A percentile compares a stretch with the other conserved stretches of the same genome.
These are phyloP conservation scores for Acephala macrosclerotiorum DNA, from an alignment of 2,329 filamentous ascomycete genomes.

Conservation along the genomic window DNA sequence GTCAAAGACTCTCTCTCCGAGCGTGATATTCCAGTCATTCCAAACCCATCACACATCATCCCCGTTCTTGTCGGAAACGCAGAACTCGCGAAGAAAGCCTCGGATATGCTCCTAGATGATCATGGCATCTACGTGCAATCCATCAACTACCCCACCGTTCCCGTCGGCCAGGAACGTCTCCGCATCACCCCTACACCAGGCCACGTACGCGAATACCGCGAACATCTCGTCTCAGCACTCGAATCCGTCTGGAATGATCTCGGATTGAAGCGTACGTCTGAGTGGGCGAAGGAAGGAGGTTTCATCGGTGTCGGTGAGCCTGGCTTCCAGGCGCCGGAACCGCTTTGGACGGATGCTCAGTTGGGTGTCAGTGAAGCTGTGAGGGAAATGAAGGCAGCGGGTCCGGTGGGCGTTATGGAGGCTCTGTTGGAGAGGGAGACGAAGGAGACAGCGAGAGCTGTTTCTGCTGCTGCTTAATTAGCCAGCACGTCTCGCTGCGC, in stretches of 20 bases:
- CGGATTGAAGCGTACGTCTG: constrained; percentile 88
- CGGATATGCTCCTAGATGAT: constrained; percentile 87
- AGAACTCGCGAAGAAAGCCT: constrained; percentile 89
- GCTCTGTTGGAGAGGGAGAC: constrained; percentile 64
- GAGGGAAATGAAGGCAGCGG: constrained; percentile 63
- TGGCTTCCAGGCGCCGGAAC: constrained; percentile 62
- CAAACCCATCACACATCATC: constrained; percentile 96
- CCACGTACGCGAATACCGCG: constrained; percentile 83
- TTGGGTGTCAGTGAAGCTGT: constrained; percentile 76
- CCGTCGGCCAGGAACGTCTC: constrained; percentile 95
- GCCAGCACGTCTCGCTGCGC: constrained; percentile 2
- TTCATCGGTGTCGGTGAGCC: constrained; percentile 92
- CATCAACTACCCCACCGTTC: constrained; percentile 99
- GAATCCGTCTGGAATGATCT: constrained; percentile 90
- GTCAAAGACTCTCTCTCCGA: constrained; percentile 85
- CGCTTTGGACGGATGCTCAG: constrained; percentile 94
- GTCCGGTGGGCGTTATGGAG: constrained; percentile 58
- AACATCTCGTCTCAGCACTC: constrained; percentile 83
- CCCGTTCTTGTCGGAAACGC: constrained; percentile 94
- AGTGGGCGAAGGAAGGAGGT: constrained; percentile 90
- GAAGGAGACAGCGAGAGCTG: constrained; percentile 43
- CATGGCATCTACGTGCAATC: constrained; percentile 97
- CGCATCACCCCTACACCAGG: constrained; percentile 96
- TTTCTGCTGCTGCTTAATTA: constrained; percentile 45
- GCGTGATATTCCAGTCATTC: constrained; percentile 92